These are phyloP conservation scores for Phascolomyces articulosus DNA, from an alignment of 371 early-diverging fungal species.

Conservation along the genomic window DNA sequence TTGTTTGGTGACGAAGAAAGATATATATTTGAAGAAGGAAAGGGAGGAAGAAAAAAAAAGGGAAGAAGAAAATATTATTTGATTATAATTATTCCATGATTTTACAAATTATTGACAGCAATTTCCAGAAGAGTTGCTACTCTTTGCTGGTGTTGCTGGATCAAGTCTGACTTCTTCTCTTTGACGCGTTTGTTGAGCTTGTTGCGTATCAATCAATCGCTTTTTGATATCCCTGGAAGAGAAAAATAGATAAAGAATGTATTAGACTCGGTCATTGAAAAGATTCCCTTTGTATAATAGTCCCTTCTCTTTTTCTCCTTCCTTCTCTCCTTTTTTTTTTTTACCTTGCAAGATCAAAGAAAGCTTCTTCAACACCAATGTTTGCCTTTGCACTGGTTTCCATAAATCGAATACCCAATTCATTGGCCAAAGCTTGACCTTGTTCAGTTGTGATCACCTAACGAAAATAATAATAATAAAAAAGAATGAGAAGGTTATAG, in stretches of 20 bases:
- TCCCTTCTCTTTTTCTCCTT: not conserved
- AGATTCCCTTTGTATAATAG: too few species aligned
- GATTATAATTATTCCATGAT: too few species aligned
- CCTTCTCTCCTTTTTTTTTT: not conserved
- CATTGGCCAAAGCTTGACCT: slow-evolving; percentile 86
- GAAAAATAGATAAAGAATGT: not conserved
- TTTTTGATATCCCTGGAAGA: slow-evolving; percentile 50
- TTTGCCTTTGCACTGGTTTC: slow-evolving; percentile 98
- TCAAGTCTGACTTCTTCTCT: slow-evolving; percentile 50
- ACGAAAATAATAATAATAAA: not conserved
- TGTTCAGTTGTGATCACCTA: slow-evolving; percentile 76
- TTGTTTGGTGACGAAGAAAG: not conserved
- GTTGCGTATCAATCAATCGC: slow-evolving; percentile 55
- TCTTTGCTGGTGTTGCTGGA: slow-evolving; percentile 28
- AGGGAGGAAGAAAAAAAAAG: slow-evolving; percentile 10
- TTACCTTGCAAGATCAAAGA: slow-evolving; percentile 94
- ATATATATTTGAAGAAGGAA: not conserved
- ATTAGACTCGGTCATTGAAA: too few species aligned
- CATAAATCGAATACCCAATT: slow-evolving; percentile 88
- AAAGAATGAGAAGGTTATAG: not conserved
- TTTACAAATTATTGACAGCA: slow-evolving; percentile 25
- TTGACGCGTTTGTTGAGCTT: slow-evolving; percentile 52
- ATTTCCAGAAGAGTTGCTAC: slow-evolving; percentile 20
- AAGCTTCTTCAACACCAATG: slow-evolving; percentile 97
- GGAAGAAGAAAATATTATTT: not conserved